Percentiles rank a stretch among this genome's conserved stretches.
These are phyloP conservation scores for Apostasia shenzhenica DNA, from an alignment of 106 monocot species.

Conservation along the genomic window DNA sequence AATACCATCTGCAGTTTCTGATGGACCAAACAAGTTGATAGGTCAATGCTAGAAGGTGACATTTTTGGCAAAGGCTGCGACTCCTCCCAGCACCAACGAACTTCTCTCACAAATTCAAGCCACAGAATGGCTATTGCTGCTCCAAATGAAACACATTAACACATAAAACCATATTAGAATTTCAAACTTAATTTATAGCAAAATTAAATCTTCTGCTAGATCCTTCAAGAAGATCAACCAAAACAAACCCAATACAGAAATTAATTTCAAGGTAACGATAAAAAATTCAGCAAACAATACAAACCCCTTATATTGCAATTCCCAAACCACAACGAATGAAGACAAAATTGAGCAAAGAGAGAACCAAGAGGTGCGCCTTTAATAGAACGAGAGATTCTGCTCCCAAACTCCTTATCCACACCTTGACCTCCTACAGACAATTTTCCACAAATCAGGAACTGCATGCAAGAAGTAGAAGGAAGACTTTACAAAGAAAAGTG, in stretches of 20 bases:
- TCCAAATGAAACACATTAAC: slow-evolving; percentile 10
- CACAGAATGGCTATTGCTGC: slow-evolving; percentile 80
- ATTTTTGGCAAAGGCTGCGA: slow-evolving; percentile 79
- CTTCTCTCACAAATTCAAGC: slow-evolving; percentile 98
- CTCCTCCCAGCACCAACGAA: slow-evolving; percentile 99
- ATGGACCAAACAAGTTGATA: slow-evolving; percentile 84
- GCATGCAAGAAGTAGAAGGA: neutral
- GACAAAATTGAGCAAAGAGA: slow-evolving; percentile 92
- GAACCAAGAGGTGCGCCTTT: slow-evolving; percentile 88
- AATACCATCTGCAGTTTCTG: slow-evolving; percentile 97
- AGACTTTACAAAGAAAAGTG: neutral
- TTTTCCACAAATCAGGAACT: neutral
- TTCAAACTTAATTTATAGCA: neutral
- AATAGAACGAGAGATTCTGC: slow-evolving; percentile 49
- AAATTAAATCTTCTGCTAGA: neutral
- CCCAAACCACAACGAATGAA: slow-evolving; percentile 95
- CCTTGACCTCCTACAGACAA: slow-evolving; percentile 26
- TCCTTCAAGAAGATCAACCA: neutral
- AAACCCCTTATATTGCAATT: slow-evolving; percentile 86
- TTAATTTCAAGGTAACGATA: neutral
- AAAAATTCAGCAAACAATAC: slow-evolving; percentile 7
- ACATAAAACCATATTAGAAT: neutral
- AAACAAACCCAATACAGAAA: slow-evolving; percentile 3
- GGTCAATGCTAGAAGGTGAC: slow-evolving; percentile 53
- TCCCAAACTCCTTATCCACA: slow-evolving; percentile 26